Evolutionary conservation across 345 rosid species (phyloP), one percentile per base, ranked within the genome.

Genomic region (Eucalyptus marginata): DNA sequence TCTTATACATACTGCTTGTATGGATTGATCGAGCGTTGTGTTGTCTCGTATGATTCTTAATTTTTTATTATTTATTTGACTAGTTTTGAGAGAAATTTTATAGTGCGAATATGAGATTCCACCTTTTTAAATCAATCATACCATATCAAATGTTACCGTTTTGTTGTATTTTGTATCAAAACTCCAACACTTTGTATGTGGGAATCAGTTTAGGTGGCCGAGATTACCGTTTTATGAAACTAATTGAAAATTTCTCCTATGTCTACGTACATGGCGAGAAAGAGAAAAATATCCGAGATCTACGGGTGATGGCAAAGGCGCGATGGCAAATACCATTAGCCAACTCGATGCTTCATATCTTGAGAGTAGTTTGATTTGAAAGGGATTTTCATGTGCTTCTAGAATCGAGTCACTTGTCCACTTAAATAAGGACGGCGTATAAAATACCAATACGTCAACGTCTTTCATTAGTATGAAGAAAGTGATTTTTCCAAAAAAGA

Each of bases 251-350:
- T 71, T 22, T 20, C 44, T 71, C 44, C 13, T 5, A 33, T 33
- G 44, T 33, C 12, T 33, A 71, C 25, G 9, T 68, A 16, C 8
- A 16, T 3, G 36, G 18, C 17, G 14, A 64, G 71, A 64, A 13
- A 27, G 16, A 13, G 71, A 14, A 64, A 64, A 64, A 64, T 9
- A 7, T 64, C 2, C 4, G 1, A 2, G 18, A 29, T 15, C 17
- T 2, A 11, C 0, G 4, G 44, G 44, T 17, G 81, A 7, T 71
- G 7, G 44, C 13, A 10, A 17, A 71, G 7, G 44, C 0, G 0
- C 25, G 2, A 71, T 2, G 17, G 44, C 25, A 71, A 68, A 71
- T 40, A 40, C 24, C 44, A 18, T 33, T 33, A 33, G 2, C 81
- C 44, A 9, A 17, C 44, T 33, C 2, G 8, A 71, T 33, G 9